Conservation (phyloP, 345 rosid species). For the Raphanus raphanistrum region DNA sequence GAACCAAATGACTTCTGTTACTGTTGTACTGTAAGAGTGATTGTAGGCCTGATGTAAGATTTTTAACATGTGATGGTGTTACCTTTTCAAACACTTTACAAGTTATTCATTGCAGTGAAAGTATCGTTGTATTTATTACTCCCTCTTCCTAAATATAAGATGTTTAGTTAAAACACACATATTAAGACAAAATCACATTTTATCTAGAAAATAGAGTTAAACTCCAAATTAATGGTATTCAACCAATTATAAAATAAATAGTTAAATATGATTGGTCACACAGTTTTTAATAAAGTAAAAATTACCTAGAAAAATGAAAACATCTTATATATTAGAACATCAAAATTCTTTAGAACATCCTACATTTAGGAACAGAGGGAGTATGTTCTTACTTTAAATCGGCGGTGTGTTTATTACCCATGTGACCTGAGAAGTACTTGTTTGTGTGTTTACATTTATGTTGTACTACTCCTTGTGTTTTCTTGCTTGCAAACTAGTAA, state of each 20-base stretch:
- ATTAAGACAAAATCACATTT: too few species aligned
- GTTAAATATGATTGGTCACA: too few species aligned
- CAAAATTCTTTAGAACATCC: too few species aligned
- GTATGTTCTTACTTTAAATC: not conserved
- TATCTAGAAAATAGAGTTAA: too few species aligned
- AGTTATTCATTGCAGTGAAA: not conserved
- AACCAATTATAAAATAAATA: too few species aligned
- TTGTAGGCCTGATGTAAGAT: not conserved
- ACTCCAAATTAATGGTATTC: too few species aligned
- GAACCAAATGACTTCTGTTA: conserved; percentile 9
- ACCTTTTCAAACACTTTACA: not conserved
- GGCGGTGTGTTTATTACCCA: conserved; percentile 20
- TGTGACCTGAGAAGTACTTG: not conserved
- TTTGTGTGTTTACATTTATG: not conserved
- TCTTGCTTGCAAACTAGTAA: not conserved
- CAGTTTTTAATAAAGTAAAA: too few species aligned
- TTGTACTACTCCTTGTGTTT: not conserved
- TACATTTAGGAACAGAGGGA: too few species aligned
- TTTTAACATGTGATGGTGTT: not conserved
- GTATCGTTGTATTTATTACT: not conserved
- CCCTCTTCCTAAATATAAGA: too few species aligned
- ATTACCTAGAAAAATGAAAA: too few species aligned
- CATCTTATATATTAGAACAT: too few species aligned
- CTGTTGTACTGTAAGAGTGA: conserved; percentile 5
- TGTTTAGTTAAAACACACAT: too few species aligned